phyloP scores from a whole-genome alignment of 805 yeast species.

The Alloascoidea africana region DNA sequence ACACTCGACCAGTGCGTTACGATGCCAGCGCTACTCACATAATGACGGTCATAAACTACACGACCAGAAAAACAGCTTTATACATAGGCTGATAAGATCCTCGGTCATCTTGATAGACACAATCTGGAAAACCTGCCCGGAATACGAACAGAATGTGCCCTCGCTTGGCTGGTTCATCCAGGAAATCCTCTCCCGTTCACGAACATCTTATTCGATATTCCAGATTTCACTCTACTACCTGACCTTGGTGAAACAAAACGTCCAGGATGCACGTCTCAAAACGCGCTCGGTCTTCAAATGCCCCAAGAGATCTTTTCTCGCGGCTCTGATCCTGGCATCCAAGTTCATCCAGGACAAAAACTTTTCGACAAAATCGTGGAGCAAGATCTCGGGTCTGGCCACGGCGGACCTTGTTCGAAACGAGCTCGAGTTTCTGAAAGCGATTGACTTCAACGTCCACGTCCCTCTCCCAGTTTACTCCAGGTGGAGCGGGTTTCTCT shows the following conservation, averaged over 20 bases:
- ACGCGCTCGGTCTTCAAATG: conserved; percentile 8
- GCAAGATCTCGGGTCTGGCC: conserved; percentile 53
- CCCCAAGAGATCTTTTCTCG: conserved; percentile 41
- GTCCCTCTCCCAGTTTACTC: conserved; percentile 33
- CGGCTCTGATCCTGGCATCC: conserved; percentile 54
- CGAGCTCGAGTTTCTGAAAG: conserved; percentile 37
- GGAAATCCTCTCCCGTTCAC: conserved; percentile 28
- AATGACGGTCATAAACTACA: too few species aligned
- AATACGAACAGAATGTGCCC: not conserved
- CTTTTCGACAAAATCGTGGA: conserved; percentile 58
- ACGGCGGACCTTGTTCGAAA: conserved; percentile 30
- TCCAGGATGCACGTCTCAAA: conserved; percentile 3
- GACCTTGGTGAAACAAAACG: conserved; percentile 23
- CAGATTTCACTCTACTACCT: conserved; percentile 56
- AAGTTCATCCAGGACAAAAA: conserved; percentile 64
- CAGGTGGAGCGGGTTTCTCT: conserved; percentile 25
- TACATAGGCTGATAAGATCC: not conserved
- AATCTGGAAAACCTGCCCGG: not conserved
- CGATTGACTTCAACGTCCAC: conserved; percentile 41
- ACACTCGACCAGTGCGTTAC: too few species aligned
- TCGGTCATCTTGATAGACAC: not conserved
- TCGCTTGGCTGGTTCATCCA: conserved; percentile 19
- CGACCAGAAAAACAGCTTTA: too few species aligned
- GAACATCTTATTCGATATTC: conserved; percentile 43
- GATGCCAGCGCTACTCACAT: too few species aligned